phyloP scores from a whole-genome alignment of 129 eudicot genomes.

The Chrysanthemum seticuspe region DNA sequence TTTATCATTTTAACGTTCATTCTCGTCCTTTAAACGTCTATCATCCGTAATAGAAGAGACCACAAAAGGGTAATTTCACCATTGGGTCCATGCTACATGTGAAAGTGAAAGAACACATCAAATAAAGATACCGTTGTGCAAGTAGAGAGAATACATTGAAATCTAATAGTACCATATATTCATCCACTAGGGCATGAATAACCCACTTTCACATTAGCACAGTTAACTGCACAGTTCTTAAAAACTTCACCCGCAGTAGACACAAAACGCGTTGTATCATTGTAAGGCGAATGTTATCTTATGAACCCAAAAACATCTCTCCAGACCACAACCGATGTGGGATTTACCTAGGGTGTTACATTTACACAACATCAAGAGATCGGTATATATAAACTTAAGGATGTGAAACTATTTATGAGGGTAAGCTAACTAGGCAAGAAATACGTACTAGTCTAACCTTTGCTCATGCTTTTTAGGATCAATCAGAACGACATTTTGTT shows the following conservation, averaged over 20 bases:
- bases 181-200: constrained; percentile 8
- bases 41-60: constrained; percentile 6
- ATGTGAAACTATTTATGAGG: too few species aligned
- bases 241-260: too few species aligned
- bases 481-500: not conserved
- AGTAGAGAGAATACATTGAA: constrained; percentile 19
- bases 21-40: not conserved
- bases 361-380: too few species aligned
- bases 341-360: too few species aligned
- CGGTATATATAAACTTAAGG: too few species aligned
- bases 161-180: not conserved
- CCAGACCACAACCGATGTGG: too few species aligned
- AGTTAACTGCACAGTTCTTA: too few species aligned
- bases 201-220: too few species aligned
- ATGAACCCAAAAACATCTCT: too few species aligned
- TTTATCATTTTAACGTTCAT: not conserved
- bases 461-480: not conserved
- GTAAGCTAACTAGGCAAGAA: too few species aligned
- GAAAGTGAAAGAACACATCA: constrained; percentile 32
- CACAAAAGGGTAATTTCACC: constrained; percentile 14
- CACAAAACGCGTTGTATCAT: too few species aligned
- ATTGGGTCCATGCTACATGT: constrained; percentile 23
- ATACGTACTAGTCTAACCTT: not conserved
- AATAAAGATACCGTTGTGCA: constrained; percentile 22
- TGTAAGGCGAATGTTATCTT: too few species aligned